Base-by-base conservation (phyloP, 805 yeast genomes). In the Candida qinlingensis region DNA sequence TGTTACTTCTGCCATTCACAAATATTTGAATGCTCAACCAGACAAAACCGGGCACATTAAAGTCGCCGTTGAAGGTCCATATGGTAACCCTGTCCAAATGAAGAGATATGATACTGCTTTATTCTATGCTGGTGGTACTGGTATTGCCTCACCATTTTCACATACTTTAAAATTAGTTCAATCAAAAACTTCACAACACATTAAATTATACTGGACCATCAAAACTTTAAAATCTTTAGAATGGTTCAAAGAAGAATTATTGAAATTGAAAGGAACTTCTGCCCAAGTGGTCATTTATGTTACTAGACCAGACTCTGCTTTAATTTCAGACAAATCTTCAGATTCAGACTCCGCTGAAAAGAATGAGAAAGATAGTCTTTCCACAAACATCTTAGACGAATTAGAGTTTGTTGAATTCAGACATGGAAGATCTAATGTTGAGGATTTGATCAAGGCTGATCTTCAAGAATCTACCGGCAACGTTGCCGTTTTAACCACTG, bases 121-220 rank as follows among this genome's bases (percentile, higher is more conserved):
- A 29, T 71, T 67, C 48, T 62, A 79, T 25, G 75, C 81, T 26
- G 77, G 80, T 40, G 81, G 81, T 46, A 69, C 75, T 48, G 83
- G 82, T 56, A 65, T 78, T 19, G 73, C 80, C 4, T 79, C 80
- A 4, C 67, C 75, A 10, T 76, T 66, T 51, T 63, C 74, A 7
- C 74, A 76, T 51, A 72, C 68, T 12, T 50, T 53, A n/a, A 57
- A 63, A 19, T 46, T 64, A 2, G 46, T 59, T 19, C 47, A 58
- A 27, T 48, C 52, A 26, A 53, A 51, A 12, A 45, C 46, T 19
- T 39, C 51, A 4, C 70, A 66, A 29, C 64, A 65, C 44, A 64
- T 72, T 38, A 76, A 78, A 52, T 70, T 87, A 48, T 69, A 77
- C 48, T 88, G 96, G 96, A 74, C 77, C 11, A 72, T 86, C 19